phyloP scores from a whole-genome alignment of 768 basidiomycete species.

The Tulasnella sp. region DNA sequence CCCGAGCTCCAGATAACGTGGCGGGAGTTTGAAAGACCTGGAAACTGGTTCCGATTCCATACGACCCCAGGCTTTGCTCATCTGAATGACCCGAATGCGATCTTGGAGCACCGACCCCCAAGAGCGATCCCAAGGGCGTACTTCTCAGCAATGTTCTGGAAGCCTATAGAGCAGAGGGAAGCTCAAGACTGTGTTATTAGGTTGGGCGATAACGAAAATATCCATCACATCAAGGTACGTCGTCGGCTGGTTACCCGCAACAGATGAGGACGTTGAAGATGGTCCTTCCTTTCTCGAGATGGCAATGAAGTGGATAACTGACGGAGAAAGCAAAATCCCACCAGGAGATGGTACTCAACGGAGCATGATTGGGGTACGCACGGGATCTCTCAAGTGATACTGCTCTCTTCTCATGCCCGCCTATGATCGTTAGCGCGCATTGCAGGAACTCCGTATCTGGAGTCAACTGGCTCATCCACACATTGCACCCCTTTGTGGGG shows the following conservation, averaged over 20 bases:
- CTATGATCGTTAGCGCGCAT: not conserved
- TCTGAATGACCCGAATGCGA: no score
- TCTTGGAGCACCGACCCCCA: no score
- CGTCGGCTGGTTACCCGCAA: no score
- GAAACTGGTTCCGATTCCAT: conserved; percentile 6
- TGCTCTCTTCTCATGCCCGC: not conserved
- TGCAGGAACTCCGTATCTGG: conserved; percentile 20
- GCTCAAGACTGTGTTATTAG: not conserved
- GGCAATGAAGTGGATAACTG: not conserved
- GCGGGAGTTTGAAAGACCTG: not conserved
- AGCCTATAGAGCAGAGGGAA: not conserved
- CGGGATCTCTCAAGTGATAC: no score
- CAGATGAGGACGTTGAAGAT: no score
- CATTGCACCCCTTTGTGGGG: conserved; percentile 4
- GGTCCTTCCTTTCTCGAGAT: not conserved
- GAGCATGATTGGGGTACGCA: not conserved
- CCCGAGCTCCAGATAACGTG: not conserved
- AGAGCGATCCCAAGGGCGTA: not conserved
- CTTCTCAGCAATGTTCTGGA: not conserved
- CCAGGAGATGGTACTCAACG: not conserved
- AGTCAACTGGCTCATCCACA: not conserved
- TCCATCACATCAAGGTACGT: not conserved
- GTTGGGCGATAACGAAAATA: not conserved
- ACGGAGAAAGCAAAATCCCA: not conserved
- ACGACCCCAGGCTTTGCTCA: not conserved